phyloP scores from a whole-genome alignment of 345 rosid species.

The Populus ilicifolia region DNA sequence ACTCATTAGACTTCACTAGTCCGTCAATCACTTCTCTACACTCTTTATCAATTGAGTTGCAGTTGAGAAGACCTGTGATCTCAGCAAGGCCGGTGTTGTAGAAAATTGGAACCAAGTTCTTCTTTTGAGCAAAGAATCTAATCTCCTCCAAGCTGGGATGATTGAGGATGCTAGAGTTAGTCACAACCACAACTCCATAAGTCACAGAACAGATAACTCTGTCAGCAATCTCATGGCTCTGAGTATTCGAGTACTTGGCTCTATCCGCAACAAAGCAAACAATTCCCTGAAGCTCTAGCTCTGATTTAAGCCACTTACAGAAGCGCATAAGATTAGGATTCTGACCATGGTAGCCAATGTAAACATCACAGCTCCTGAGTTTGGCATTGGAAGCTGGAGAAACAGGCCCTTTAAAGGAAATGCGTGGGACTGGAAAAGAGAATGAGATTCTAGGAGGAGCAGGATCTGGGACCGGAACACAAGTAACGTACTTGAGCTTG shows the following conservation, averaged over 20 bases:
- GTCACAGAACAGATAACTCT: conserved; percentile 79
- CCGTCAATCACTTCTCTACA: conserved; percentile 84
- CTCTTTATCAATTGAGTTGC: conserved; percentile 63
- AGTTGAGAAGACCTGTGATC: conserved; percentile 51
- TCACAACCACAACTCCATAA: conserved; percentile 72
- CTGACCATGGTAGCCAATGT: conserved; percentile 79
- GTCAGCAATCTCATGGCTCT: conserved; percentile 87
- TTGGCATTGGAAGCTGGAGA: conserved; percentile 71
- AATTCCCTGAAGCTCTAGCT: conserved; percentile 89
- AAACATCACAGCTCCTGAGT: conserved; percentile 89
- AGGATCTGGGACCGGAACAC: conserved; percentile 54
- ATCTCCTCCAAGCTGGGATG: conserved; percentile 76
- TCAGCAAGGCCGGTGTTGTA: conserved; percentile 64
- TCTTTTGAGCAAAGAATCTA: conserved; percentile 83
- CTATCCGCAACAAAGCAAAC: conserved; percentile 89
- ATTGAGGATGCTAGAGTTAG: conserved; percentile 56
- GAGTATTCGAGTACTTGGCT: conserved; percentile 66
- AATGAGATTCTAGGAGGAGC: conserved; percentile 67
- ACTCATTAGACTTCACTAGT: conserved; percentile 64
- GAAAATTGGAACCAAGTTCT: conserved; percentile 77
- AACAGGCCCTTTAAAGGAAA: conserved; percentile 67
- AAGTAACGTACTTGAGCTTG: conserved; percentile 55
- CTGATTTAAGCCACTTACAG: conserved; percentile 92
- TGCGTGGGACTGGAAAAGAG: conserved; percentile 85
- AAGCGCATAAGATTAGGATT: conserved; percentile 74